Evolutionary conservation across 2,329 filamentous ascomycete species (phyloP).

Genomic region (Cercospora sesami): DNA sequence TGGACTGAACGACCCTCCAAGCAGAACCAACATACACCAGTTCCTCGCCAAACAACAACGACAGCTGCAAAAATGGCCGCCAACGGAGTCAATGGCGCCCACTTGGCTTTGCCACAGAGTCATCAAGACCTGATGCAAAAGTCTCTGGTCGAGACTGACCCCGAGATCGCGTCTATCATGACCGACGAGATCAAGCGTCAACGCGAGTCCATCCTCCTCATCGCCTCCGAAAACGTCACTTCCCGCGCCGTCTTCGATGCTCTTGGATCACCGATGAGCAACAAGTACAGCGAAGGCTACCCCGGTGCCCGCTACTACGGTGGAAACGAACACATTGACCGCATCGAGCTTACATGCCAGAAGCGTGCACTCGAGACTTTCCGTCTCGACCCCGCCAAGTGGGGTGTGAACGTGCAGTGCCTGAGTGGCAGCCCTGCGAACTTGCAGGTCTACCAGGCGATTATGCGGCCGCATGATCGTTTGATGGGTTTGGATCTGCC

Average conservation of each 20-base stretch:
- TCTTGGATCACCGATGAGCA: slow-evolving; percentile 83
- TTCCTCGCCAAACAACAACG: background rate
- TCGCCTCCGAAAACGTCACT: slow-evolving; percentile 98
- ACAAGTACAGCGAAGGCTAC: slow-evolving; percentile 99
- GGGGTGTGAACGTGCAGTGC: slow-evolving; percentile 98
- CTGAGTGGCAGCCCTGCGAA: slow-evolving; percentile 78
- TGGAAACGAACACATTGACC: slow-evolving; percentile 97
- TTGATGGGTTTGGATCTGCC: slow-evolving; percentile 97
- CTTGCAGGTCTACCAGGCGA: slow-evolving; percentile 83
- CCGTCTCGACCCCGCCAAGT: slow-evolving; percentile 79
- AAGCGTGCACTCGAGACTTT: slow-evolving; percentile 89
- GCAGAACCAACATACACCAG: background rate
- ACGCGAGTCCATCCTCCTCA: slow-evolving; percentile 97
- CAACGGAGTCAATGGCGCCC: slow-evolving; percentile 32
- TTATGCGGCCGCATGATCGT: slow-evolving; percentile 89
- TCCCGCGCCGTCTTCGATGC: slow-evolving; percentile 98
- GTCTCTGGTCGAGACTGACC: slow-evolving; percentile 85
- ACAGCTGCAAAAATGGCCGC: slow-evolving; percentile 30
- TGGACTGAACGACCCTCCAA: background rate
- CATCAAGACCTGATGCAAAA: slow-evolving; percentile 87
- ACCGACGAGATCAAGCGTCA: slow-evolving; percentile 94
- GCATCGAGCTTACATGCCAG: slow-evolving; percentile 94
- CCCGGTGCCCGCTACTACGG: slow-evolving; percentile 98
- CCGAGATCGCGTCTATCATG: slow-evolving; percentile 96
- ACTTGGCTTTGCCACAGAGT: slow-evolving; percentile 61